Base-by-base conservation (phyloP, 129 eudicot genomes). In the Chrysanthemum makinoi region DNA sequence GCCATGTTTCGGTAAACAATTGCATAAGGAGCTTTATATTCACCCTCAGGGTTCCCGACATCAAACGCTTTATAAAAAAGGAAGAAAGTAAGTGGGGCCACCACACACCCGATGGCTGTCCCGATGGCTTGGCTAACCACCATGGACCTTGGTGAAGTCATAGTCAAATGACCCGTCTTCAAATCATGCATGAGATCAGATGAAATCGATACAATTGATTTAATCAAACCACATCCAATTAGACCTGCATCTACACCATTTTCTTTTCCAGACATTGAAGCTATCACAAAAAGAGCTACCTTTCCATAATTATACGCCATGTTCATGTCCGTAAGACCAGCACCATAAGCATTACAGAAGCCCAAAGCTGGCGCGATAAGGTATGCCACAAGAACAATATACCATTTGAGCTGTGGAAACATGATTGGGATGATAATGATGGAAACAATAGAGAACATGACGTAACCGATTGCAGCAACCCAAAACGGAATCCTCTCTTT, bases 291-390 rank as follows among this genome's bases (percentile, higher is more conserved):
- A 46, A 92, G 96, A 1, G 96, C 95, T 4, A 89, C 96, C 51
- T 92, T 92, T 5, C 98, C 98, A 17, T 92, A 92, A 17, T 92
- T 92, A 62, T 88, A 92, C 1, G 95, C 93, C 96, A 92, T 92
- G 87, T 92, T 92, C 95, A 88, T 86, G 82, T 92, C 96, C 2
- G 98, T 92, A 64, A 92, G 76, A n/a, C 98, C 98, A 10, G 96
- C 89, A 1, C 98, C 96, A 56, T 89, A 92, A 0, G 98, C 98
- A 18, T 92, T 92, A 82, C 96, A 88, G 84, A 92, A 92, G 72
- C 96, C 83, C 18, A 92, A 60, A 7, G 95, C 79, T 2, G 98
- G 98, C 2, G 98, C 98, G 1, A 89, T 61, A 9, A 85, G 15
- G 53, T 92, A 92, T 4, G 96, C 96, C 6, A 86, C 85, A 0